phyloP scores from a whole-genome alignment of 352 stramenopile species.

The Phytopythium boreale region DNA sequence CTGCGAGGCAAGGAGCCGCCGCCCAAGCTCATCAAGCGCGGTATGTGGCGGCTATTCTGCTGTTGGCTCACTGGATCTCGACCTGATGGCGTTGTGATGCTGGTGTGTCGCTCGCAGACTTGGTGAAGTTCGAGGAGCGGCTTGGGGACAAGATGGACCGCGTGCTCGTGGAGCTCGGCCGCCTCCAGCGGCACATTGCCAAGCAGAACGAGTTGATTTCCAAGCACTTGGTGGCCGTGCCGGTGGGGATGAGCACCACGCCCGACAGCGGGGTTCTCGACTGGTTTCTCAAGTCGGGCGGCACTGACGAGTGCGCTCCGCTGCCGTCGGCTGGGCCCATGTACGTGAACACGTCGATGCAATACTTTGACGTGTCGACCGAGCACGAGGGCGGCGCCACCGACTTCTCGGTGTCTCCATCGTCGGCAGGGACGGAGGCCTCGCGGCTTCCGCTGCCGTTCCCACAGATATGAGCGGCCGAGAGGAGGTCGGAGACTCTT shows the following conservation, averaged over 20 bases:
- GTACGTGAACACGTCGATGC: slow-evolving; percentile 21
- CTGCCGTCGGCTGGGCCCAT: slow-evolving; percentile 13
- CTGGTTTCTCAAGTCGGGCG: slow-evolving; percentile 57
- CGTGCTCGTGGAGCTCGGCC: slow-evolving; percentile 46
- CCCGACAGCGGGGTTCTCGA: slow-evolving; percentile 46
- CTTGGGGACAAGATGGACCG: slow-evolving; percentile 49
- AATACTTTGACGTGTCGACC: slow-evolving; percentile 46
- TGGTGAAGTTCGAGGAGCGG: slow-evolving; percentile 57
- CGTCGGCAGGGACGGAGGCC: slow-evolving; percentile 15
- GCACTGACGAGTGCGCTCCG: slow-evolving; percentile 36
- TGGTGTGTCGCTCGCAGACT: slow-evolving; percentile 26
- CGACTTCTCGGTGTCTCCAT: slow-evolving; percentile 10
- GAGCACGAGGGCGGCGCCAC: background rate
- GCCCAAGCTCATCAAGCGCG: slow-evolving; percentile 61
- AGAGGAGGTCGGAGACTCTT: background rate
- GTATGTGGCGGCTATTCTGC: slow-evolving; percentile 15
- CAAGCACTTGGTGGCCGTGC: slow-evolving; percentile 32
- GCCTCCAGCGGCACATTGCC: slow-evolving; percentile 57
- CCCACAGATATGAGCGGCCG: slow-evolving; percentile 17
- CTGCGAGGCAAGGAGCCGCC: slow-evolving; percentile 45
- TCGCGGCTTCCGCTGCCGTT: slow-evolving; percentile 4
- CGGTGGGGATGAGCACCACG: slow-evolving; percentile 15
- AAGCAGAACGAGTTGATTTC: slow-evolving; percentile 60
- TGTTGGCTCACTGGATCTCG: background rate
- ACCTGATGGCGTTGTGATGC: background rate